Conservation (phyloP, 176 grass and related monocot species). For the Saccharum officinarum region DNA sequence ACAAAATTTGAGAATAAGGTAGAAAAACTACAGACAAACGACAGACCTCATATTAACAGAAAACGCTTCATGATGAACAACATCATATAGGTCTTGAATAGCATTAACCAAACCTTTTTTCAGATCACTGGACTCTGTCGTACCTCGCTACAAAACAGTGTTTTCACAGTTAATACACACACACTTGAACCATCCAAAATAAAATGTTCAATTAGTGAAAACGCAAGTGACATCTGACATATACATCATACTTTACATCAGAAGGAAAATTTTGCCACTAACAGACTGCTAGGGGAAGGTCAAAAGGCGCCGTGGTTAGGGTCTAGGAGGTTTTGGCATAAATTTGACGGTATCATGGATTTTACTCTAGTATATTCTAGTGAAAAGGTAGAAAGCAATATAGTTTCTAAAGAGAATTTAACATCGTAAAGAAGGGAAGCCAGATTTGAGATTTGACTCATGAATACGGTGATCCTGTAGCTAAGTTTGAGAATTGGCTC, state of each 20-base stretch:
- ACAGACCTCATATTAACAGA: conserved; percentile 72
- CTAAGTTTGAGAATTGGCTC: background rate
- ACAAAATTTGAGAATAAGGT: conserved; percentile 27
- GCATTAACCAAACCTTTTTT: conserved; percentile 73
- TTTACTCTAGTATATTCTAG: conserved; percentile 1
- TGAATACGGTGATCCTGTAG: background rate
- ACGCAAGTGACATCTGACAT: background rate
- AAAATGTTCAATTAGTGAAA: conserved; percentile 10
- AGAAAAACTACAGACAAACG: conserved; percentile 22
- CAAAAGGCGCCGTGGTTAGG: background rate
- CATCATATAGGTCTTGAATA: conserved; percentile 87
- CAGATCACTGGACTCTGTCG: conserved; percentile 59
- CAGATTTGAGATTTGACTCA: background rate
- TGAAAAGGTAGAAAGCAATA: background rate
- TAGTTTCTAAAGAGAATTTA: conserved; percentile 7
- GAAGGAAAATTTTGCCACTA: background rate
- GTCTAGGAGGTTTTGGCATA: background rate
- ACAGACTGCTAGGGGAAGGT: background rate
- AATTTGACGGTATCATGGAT: conserved; percentile 2
- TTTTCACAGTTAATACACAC: background rate
- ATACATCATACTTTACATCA: background rate
- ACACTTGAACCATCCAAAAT: conserved; percentile 6
- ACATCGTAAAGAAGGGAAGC: background rate
- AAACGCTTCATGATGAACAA: conserved; percentile 73
- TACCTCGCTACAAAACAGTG: conserved; percentile 53